A percentile compares a stretch with the other conserved stretches of the same genome.
Evolutionary conservation across 768 basidiomycete genomes (phyloP).

Genomic region (Imleria badia): DNA sequence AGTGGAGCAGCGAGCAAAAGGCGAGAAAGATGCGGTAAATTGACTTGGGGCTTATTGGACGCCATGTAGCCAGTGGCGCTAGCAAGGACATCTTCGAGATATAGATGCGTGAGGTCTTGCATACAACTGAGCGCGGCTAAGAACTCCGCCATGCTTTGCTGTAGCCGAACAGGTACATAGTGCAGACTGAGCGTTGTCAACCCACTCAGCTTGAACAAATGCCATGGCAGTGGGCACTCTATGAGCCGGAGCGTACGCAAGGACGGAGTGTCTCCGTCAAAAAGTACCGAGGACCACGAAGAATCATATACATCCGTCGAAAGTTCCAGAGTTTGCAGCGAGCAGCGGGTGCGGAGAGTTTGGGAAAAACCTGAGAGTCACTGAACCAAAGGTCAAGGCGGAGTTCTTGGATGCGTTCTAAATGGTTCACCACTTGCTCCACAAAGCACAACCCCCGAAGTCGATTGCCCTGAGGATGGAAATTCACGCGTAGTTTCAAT

Average conservation of each 20-base stretch:
- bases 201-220: constrained; percentile 4
- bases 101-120: constrained; percentile 33
- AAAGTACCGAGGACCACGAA: not conserved
- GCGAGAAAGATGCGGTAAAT: constrained; percentile 1
- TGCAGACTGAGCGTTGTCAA: constrained; percentile 38
- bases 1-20: too few species aligned
- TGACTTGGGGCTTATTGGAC: not conserved
- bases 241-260: not conserved
- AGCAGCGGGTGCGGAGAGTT: not conserved
- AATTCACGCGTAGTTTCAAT: not conserved
- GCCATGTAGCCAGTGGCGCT: not conserved
- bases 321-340: not conserved
- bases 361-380: too few species aligned
- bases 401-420: not conserved
- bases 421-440: not conserved
- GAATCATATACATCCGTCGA: not conserved
- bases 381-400: not conserved
- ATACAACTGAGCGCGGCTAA: constrained; percentile 32
- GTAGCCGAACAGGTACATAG: constrained; percentile 17
- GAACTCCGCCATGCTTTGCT: constrained; percentile 32
- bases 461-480: too few species aligned
- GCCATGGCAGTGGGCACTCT: not conserved
- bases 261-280: not conserved
- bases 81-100: constrained; percentile 33
- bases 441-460: too few species aligned